phyloP scores from a whole-genome alignment of 306 rosid genomes.

The Acacia confusa region DNA sequence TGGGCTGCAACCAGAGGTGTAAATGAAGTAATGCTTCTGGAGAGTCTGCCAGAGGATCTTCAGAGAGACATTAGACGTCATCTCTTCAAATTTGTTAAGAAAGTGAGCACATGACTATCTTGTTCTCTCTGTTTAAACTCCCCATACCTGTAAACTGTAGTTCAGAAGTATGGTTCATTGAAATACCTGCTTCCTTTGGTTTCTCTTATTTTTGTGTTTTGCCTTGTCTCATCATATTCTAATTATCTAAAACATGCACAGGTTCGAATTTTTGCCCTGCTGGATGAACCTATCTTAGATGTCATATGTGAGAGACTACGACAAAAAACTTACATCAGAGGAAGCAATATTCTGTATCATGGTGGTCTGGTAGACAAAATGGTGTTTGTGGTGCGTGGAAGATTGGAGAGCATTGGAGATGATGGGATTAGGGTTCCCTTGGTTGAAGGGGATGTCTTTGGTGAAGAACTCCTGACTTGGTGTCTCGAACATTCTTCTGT shows the following conservation, averaged over 20 bases:
- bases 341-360: constrained; percentile 55
- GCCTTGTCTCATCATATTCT: constrained; percentile 2
- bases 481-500: constrained; percentile 79
- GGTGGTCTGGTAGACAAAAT: constrained; percentile 81
- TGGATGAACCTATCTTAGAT: constrained; percentile 80
- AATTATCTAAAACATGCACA: constrained; percentile 26
- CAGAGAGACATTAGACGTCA: constrained; percentile 83
- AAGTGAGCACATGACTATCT: constrained; percentile 42
- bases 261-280: constrained; percentile 76
- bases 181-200: neutral
- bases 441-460: constrained; percentile 79
- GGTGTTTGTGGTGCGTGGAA: constrained; percentile 84
- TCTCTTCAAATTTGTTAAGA: constrained; percentile 61
- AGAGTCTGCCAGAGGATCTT: constrained; percentile 82
- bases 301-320: constrained; percentile 74
- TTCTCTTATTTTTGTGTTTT: neutral
- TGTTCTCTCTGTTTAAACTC: neutral
- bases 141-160: neutral
- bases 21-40: constrained; percentile 78
- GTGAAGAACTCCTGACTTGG: constrained; percentile 91
- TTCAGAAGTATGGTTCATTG: constrained; percentile 8
- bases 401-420: constrained; percentile 69
- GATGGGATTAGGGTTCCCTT: constrained; percentile 57
- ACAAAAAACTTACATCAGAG: constrained; percentile 76
- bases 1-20: constrained; percentile 97